Evolutionary conservation across 2,329 filamentous ascomycete species (phyloP).

Genomic region (Endothia cerciana): DNA sequence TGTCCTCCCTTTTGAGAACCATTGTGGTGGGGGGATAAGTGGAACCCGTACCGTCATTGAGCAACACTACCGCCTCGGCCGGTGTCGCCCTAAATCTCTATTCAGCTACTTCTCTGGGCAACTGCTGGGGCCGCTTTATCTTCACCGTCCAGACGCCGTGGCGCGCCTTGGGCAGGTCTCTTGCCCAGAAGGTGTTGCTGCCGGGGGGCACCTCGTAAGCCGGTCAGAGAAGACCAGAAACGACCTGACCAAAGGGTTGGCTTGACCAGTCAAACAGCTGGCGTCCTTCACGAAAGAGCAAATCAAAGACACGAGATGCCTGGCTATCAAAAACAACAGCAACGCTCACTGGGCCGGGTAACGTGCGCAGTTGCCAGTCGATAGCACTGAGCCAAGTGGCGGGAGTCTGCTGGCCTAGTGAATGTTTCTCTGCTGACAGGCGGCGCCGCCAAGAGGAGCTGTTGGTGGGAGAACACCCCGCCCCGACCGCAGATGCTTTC

Average conservation of each 20-base stretch:
- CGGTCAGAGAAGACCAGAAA: neutral
- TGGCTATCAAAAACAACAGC: too few species aligned
- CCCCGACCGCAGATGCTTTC: too few species aligned
- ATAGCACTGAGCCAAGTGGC: too few species aligned
- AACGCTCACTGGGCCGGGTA: too few species aligned
- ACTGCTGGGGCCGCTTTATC: neutral
- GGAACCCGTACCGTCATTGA: neutral
- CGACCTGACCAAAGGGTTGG: neutral
- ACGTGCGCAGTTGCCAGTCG: too few species aligned
- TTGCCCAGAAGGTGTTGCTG: neutral
- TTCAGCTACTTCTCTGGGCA: neutral
- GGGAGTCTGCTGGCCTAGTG: too few species aligned
- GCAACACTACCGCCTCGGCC: neutral
- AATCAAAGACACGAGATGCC: too few species aligned
- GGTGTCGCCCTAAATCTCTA: neutral
- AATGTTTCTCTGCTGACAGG: neutral
- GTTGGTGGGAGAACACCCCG: neutral
- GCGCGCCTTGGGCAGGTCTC: neutral
- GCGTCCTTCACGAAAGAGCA: too few species aligned
- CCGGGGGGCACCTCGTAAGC: neutral
- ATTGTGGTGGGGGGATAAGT: constrained; percentile 22
- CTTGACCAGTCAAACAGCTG: too few species aligned
- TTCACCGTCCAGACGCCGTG: neutral
- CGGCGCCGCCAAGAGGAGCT: neutral
- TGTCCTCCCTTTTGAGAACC: constrained; percentile 21